A percentile compares a stretch with the other conserved stretches of the same genome.
These are phyloP conservation scores for Penicillium herquei DNA, from an alignment of 495 filamentous ascomycete genomes.

Conservation along the genomic window DNA sequence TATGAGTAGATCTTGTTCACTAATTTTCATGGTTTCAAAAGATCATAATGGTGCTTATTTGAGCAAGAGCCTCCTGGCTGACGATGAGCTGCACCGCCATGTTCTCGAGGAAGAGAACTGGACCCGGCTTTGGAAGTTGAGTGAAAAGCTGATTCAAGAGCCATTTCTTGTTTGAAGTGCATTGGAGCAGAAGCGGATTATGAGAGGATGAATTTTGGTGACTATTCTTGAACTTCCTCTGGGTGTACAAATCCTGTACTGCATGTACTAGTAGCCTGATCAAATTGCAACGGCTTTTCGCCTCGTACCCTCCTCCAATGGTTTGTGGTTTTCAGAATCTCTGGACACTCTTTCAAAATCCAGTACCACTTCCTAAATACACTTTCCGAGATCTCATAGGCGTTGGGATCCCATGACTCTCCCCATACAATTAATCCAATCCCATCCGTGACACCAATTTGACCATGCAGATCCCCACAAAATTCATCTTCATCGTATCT, in stretches of 20 bases:
- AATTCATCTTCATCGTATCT: constrained; percentile 21
- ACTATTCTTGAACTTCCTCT: background rate
- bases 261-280: too few relatives aligned
- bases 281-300: constrained; percentile 14
- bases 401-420: constrained; percentile 23
- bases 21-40: background rate
- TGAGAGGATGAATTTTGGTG: too few relatives aligned
- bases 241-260: background rate
- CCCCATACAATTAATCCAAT: constrained; percentile 24
- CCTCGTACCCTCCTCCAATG: constrained; percentile 22
- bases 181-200: too few relatives aligned
- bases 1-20: background rate
- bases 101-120: constrained; percentile 14
- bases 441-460: constrained; percentile 1
- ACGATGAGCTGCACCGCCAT: constrained; percentile 20
- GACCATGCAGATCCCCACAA: constrained; percentile 19
- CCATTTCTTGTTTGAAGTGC: too few relatives aligned
- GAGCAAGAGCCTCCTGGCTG: constrained; percentile 15
- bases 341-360: constrained; percentile 17
- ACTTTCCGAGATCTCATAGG: constrained; percentile 21
- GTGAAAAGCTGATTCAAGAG: constrained; percentile 11
- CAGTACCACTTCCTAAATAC: constrained; percentile 19
- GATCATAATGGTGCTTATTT: constrained; percentile 12
- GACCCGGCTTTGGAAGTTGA: constrained; percentile 18
- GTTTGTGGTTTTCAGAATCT: constrained; percentile 22